A percentile compares a stretch with the other conserved stretches of the same genome.
Evolutionary conservation across 2,329 filamentous ascomycete species (phyloP).

Genomic region (Pezicula carpinea): DNA sequence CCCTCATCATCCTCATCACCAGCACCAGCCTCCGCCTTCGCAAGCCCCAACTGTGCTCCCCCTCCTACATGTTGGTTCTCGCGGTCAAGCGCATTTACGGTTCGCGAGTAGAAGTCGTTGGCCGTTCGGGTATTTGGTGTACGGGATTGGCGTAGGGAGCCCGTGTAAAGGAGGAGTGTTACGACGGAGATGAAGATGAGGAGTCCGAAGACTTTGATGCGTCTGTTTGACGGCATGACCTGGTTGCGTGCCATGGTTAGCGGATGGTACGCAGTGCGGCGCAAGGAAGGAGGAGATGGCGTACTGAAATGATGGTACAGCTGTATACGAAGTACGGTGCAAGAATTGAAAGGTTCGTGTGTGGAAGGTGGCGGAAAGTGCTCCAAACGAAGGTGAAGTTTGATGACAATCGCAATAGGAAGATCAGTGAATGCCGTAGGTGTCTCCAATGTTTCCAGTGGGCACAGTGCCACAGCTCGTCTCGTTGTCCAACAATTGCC

Average conservation of each 20-base stretch:
- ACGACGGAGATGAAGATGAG: conserved; percentile 61
- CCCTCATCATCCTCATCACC: conserved; percentile 52
- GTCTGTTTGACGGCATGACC: conserved; percentile 65
- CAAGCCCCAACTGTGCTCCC: conserved; percentile 1
- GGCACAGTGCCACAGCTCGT: no score
- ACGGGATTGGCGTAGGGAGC: conserved; percentile 46
- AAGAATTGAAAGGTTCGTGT: no score
- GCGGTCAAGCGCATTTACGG: conserved; percentile 44
- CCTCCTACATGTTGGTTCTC: background rate
- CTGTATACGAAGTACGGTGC: no score
- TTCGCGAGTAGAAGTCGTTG: conserved; percentile 57
- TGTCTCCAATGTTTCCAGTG: no score
- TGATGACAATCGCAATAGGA: no score
- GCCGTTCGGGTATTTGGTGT: conserved; percentile 38
- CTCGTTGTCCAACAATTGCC: no score
- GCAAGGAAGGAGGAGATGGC: background rate
- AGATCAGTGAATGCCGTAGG: no score
- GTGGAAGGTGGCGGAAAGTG: no score
- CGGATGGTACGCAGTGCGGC: conserved; percentile 12
- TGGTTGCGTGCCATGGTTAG: conserved; percentile 13
- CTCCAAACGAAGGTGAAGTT: no score
- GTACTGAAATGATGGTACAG: background rate
- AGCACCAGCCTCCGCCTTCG: conserved; percentile 39
- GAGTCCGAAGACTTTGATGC: conserved; percentile 63
- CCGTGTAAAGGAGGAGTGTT: conserved; percentile 68